phyloP scores from a whole-genome alignment of 2,329 filamentous ascomycete species.

The Cytospora piceicola region DNA sequence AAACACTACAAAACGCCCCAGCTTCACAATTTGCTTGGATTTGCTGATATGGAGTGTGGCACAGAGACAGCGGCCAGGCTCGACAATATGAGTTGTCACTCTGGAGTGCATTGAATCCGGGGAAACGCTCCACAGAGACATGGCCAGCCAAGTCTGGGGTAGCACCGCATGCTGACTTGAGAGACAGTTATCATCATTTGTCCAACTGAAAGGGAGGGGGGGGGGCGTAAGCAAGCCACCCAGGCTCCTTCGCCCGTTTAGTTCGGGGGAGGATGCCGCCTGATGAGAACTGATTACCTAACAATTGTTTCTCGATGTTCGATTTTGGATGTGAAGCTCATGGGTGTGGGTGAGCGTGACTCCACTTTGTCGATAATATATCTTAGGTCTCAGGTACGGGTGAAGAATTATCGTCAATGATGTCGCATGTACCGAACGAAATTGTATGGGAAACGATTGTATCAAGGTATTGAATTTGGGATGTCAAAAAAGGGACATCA shows the following conservation, averaged over 20 bases:
- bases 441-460: no score
- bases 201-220: no score
- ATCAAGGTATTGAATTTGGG: no score
- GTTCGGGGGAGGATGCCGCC: not conserved
- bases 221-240: not conserved
- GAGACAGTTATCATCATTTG: not conserved
- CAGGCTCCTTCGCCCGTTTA: not conserved
- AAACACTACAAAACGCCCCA: not conserved
- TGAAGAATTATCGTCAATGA: no score
- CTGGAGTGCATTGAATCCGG: not conserved
- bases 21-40: not conserved
- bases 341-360: no score
- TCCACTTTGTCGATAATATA: not conserved
- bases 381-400: no score
- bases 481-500: no score
- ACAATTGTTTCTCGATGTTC: no score
- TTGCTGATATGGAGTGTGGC: not conserved
- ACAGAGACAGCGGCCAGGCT: not conserved
- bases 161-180: not conserved
- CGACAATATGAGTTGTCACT: not conserved
- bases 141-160: not conserved
- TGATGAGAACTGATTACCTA: not conserved
- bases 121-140: not conserved
- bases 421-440: no score
- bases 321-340: no score